These are phyloP conservation scores for Suhomyces chickasaworum DNA, from an alignment of 1,139 yeast genomes.

Conservation along the genomic window DNA sequence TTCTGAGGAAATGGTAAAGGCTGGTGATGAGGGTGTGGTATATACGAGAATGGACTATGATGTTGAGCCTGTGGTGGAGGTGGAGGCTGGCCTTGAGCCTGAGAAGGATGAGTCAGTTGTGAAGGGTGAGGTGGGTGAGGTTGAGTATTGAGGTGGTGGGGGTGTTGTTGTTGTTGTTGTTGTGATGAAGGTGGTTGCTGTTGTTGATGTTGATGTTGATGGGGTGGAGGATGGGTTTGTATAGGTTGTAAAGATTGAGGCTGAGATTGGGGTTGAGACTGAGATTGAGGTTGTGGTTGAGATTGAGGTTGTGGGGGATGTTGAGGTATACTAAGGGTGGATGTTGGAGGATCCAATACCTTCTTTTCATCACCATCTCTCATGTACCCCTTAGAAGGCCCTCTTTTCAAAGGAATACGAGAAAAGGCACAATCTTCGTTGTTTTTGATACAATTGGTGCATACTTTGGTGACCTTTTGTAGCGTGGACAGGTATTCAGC, in stretches of 20 bases:
- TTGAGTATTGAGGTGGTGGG: not conserved
- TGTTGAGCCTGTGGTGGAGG: not conserved
- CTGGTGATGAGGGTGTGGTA: conserved; percentile 17
- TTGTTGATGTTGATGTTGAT: not conserved
- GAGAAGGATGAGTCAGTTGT: conserved; percentile 5
- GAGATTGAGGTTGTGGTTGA: not conserved
- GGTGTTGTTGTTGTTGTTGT: not conserved
- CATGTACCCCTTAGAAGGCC: conserved; percentile 73
- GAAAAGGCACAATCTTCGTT: conserved; percentile 62
- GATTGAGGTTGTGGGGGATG: not conserved
- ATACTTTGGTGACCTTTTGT: conserved; percentile 49
- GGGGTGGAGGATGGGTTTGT: not conserved
- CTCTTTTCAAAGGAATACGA: conserved; percentile 71
- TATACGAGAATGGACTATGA: conserved; percentile 4
- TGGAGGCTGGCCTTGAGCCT: conserved; percentile 4
- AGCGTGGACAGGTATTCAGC: conserved; percentile 50
- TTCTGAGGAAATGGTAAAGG: conserved; percentile 24
- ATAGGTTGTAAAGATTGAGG: not conserved
- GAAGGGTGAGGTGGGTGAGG: conserved; percentile 7
- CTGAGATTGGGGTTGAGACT: not conserved
- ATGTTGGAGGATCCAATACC: not conserved
- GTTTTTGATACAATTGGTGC: conserved; percentile 59
- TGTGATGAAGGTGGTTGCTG: not conserved
- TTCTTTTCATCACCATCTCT: conserved; percentile 43
- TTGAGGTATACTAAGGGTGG: not conserved